Conservation (phyloP, 1,139 yeast genomes). For the Trichomonascaceae sp. region DNA sequence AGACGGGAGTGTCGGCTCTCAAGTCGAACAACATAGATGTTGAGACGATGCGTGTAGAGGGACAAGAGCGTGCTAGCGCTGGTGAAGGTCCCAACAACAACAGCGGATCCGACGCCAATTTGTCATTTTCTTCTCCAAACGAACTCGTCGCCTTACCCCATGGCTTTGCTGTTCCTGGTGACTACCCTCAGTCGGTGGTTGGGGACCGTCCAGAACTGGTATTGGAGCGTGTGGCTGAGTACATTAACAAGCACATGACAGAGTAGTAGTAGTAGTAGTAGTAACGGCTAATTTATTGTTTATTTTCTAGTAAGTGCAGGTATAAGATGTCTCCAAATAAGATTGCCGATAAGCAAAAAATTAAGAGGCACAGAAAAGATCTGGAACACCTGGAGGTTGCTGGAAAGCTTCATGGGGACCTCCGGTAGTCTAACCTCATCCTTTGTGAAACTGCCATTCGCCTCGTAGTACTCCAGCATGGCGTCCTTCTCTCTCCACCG, state of each 20-base stretch:
- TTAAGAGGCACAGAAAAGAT: slow-evolving; percentile 24
- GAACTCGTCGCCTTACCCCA: slow-evolving; percentile 20
- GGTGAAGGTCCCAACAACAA: slow-evolving; percentile 10
- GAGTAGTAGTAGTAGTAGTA: not conserved
- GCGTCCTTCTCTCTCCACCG: slow-evolving; percentile 76
- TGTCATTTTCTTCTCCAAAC: not conserved
- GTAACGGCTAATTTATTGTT: not conserved
- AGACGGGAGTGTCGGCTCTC: slow-evolving; percentile 13
- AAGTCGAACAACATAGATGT: not conserved
- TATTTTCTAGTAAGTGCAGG: not conserved
- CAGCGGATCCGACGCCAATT: slow-evolving; percentile 3
- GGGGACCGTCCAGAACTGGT: slow-evolving; percentile 24
- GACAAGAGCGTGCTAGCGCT: slow-evolving; percentile 9
- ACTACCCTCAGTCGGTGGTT: slow-evolving; percentile 20
- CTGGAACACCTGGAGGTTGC: slow-evolving; percentile 19
- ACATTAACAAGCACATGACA: slow-evolving; percentile 15
- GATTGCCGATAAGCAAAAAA: slow-evolving; percentile 11
- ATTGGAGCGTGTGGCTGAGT: slow-evolving; percentile 13
- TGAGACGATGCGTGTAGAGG: not conserved
- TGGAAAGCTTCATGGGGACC: slow-evolving; percentile 15
- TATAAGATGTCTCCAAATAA: slow-evolving; percentile 2
- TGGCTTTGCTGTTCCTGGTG: slow-evolving; percentile 31
- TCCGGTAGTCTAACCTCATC: slow-evolving; percentile 8
- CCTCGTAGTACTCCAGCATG: slow-evolving; percentile 46
- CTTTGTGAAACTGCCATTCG: slow-evolving; percentile 38